Conservation (phyloP, 495 filamentous ascomycete genomes). For the Parmelia sp. region DNA sequence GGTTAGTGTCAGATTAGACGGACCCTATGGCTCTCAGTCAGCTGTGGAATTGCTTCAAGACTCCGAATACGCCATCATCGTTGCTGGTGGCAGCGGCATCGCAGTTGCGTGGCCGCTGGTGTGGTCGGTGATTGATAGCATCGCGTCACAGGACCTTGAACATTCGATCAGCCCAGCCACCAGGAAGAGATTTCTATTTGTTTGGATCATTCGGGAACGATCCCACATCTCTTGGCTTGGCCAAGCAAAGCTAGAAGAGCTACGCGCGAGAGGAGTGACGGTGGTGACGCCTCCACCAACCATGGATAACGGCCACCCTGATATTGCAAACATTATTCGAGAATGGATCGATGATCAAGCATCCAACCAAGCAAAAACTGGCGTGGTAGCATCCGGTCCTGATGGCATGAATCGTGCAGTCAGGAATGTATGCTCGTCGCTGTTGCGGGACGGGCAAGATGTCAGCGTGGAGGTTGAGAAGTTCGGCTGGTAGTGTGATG, state of each 20-base stretch:
- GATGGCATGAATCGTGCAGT: constrained; percentile 25
- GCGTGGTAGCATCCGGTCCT: constrained; percentile 24
- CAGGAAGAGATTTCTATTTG: constrained; percentile 42
- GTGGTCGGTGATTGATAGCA: constrained; percentile 28
- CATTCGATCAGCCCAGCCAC: not conserved
- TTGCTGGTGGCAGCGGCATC: constrained; percentile 60
- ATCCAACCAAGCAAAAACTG: not conserved
- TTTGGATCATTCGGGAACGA: constrained; percentile 51
- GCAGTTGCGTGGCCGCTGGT: constrained; percentile 51
- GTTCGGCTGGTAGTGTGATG: constrained; percentile 20
- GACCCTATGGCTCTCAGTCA: constrained; percentile 52
- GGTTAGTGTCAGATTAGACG: constrained; percentile 42
- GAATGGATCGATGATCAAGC: constrained; percentile 8
- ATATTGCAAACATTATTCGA: constrained; percentile 30
- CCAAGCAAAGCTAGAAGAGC: constrained; percentile 38
- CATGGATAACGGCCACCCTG: constrained; percentile 44
- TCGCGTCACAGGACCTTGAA: constrained; percentile 10
- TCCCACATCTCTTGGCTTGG: constrained; percentile 48
- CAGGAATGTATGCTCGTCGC: constrained; percentile 18
- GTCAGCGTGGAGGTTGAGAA: constrained; percentile 24
- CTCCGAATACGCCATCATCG: constrained; percentile 42
- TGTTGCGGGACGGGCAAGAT: constrained; percentile 13
- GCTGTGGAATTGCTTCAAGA: constrained; percentile 37
- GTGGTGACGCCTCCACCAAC: constrained; percentile 49
- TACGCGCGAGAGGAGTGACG: constrained; percentile 40